These are phyloP conservation scores for Bathelium albidoporum DNA, from an alignment of 495 filamentous ascomycete species.

Conservation along the genomic window DNA sequence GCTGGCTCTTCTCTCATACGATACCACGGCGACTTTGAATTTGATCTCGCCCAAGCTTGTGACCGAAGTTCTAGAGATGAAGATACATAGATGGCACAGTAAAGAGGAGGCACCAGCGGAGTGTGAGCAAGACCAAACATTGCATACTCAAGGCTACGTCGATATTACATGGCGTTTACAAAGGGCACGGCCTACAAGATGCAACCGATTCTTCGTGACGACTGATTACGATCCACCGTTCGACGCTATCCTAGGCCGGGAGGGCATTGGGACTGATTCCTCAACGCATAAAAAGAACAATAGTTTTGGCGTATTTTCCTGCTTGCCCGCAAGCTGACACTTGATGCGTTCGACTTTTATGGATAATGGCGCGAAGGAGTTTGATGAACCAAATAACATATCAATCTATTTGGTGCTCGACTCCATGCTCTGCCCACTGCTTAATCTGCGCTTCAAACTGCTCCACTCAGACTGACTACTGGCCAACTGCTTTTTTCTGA, in stretches of 20 bases:
- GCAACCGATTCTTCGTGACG: neutral
- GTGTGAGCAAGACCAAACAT: neutral
- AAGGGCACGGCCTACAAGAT: neutral
- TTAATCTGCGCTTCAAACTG: too few species aligned
- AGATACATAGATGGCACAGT: neutral
- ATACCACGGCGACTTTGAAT: neutral
- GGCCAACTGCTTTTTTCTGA: too few species aligned
- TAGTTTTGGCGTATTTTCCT: too few species aligned
- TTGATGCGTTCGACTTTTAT: too few species aligned
- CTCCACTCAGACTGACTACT: too few species aligned
- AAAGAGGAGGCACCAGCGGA: neutral
- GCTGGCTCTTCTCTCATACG: neutral
- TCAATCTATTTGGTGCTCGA: too few species aligned
- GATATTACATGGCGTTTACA: neutral
- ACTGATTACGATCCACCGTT: neutral
- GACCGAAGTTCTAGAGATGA: neutral
- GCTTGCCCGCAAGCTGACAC: too few species aligned
- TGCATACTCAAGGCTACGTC: neutral
- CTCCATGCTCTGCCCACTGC: too few species aligned
- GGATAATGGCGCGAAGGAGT: too few species aligned
- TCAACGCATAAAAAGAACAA: too few species aligned
- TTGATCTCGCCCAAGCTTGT: neutral
- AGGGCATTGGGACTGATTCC: neutral
- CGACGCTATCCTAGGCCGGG: neutral
- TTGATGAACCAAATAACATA: too few species aligned